Base-by-base conservation (phyloP, 2,329 filamentous ascomycete genomes). In the Penicillium sp. region DNA sequence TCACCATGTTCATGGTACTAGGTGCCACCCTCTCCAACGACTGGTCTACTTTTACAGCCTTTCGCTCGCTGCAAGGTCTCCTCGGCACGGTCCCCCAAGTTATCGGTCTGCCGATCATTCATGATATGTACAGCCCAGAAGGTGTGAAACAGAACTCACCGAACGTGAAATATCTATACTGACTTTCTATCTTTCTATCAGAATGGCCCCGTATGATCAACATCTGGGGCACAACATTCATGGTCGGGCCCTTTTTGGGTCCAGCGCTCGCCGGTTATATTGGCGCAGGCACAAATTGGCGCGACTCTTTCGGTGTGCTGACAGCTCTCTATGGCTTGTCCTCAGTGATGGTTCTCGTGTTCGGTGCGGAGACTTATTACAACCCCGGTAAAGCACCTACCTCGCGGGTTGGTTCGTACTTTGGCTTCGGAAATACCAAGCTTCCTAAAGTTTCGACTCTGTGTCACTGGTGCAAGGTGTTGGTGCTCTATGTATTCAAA, bases 181-280 rank as follows among this genome's bases (percentile, higher is more conserved):
- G 26, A 52, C 7, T n/a, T n/a, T n/a, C n/a, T n/a, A n/a, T n/a
- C n/a, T n/a, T n/a, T n/a, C n/a, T n/a, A n/a, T n/a, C 16, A 68
- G 75, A 78, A 53, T 76, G 75, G 72, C 73, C 75, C 4, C 71
- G 68, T 2, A 77, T 75, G 71, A 75, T 78, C 58, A 78, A 78
- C 57, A 75, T 76, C 48, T 78, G 75, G 75, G 75, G 72, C 8
- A 76, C 73, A 4, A 73, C 73, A 0, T 78, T 78, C 52, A 64
- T 78, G 1, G 67, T 77, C 26, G 76, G 76, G 0, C 75, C 76
- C 2, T 78, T 75, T 52, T 63, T 78, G 4, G 75, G 75, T 0
- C 76, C 76, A 19, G 72, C 74, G 1, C 59, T 78, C 6, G 75
- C 75, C 7, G 76, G 75, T n/a, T 78, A 77, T 43, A 73, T 77